Conservation (phyloP, 2,329 filamentous ascomycete species). For the Madurella mycetomatis region DNA sequence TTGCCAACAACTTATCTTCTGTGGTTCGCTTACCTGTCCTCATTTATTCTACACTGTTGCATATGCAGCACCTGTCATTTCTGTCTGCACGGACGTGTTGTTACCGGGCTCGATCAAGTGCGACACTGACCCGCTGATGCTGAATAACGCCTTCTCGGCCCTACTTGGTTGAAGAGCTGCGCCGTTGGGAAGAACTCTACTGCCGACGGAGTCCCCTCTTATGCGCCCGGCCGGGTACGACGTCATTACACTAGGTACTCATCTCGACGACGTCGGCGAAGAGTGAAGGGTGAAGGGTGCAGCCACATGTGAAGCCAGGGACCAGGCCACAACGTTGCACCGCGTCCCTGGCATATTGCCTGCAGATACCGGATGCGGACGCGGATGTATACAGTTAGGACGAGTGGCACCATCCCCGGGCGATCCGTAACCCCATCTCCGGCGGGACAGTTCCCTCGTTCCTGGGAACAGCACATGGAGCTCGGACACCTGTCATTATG, state of each 20-base stretch:
- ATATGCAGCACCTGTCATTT: too few relatives aligned
- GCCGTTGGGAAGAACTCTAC: not conserved
- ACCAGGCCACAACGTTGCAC: not conserved
- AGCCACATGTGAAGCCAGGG: not conserved
- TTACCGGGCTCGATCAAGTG: too few relatives aligned
- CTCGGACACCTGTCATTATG: slow-evolving; percentile 4
- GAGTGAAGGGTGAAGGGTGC: not conserved
- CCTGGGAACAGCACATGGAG: slow-evolving; percentile 14
- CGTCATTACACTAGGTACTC: not conserved
- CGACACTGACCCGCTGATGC: too few relatives aligned
- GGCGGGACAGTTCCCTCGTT: slow-evolving; percentile 19
- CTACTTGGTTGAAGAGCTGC: not conserved
- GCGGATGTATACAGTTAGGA: not conserved
- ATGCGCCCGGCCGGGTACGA: not conserved
- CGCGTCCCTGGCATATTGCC: slow-evolving; percentile 14
- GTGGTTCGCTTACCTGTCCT: not conserved
- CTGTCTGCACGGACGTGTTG: too few relatives aligned
- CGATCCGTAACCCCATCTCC: slow-evolving; percentile 1
- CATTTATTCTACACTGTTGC: too few relatives aligned
- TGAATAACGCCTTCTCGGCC: too few relatives aligned
- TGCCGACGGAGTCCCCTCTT: slow-evolving; percentile 4
- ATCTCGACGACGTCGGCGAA: not conserved
- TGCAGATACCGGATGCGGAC: slow-evolving; percentile 2
- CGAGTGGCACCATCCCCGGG: not conserved
- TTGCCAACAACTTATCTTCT: too few relatives aligned